Percentiles rank a stretch among this genome's conserved stretches.
phyloP scores from a whole-genome alignment of 2,329 filamentous ascomycete species.

The Xylaria polymorpha region DNA sequence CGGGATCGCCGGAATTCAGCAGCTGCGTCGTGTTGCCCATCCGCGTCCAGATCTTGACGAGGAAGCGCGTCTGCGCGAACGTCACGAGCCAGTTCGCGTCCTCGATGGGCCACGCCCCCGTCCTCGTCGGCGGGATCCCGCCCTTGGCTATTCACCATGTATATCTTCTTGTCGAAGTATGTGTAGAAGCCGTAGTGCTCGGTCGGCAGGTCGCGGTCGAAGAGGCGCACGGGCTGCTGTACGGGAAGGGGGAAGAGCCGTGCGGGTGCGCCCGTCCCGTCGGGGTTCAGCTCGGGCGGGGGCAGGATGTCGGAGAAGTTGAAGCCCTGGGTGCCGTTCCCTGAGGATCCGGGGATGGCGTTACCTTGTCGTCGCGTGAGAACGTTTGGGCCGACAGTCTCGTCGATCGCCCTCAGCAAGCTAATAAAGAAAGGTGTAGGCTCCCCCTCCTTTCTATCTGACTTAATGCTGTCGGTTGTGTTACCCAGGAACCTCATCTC shows the following conservation, averaged over 20 bases:
- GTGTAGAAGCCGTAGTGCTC: slow-evolving; percentile 97
- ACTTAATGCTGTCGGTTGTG: slow-evolving; percentile 79
- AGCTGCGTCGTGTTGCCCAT: slow-evolving; percentile 58
- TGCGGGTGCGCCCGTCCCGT: slow-evolving; percentile 79
- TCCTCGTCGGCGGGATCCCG: slow-evolving; percentile 59
- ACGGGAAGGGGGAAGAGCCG: slow-evolving; percentile 75
- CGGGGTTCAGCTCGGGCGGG: slow-evolving; percentile 67
- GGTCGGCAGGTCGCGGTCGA: slow-evolving; percentile 79
- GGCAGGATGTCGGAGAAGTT: slow-evolving; percentile 70
- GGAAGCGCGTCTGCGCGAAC: slow-evolving; percentile 69
- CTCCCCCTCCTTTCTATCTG: slow-evolving; percentile 80
- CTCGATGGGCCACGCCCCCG: slow-evolving; percentile 63
- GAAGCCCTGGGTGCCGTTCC: slow-evolving; percentile 49
- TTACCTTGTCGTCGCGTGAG: slow-evolving; percentile 49
- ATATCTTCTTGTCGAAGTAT: slow-evolving; percentile 89
- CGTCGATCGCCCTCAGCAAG: slow-evolving; percentile 48
- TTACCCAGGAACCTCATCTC: slow-evolving; percentile 87
- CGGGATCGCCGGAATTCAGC: slow-evolving; percentile 43
- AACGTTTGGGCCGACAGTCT: slow-evolving; percentile 47
- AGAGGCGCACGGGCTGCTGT: slow-evolving; percentile 85
- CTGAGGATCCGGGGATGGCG: slow-evolving; percentile 39
- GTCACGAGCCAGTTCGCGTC: slow-evolving; percentile 68
- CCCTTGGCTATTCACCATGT: slow-evolving; percentile 63
- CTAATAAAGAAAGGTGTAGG: slow-evolving; percentile 90
- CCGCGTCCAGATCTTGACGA: slow-evolving; percentile 74